phyloP scores from a whole-genome alignment of 108 stramenopile genomes.

The Skeletonema marinoi region DNA sequence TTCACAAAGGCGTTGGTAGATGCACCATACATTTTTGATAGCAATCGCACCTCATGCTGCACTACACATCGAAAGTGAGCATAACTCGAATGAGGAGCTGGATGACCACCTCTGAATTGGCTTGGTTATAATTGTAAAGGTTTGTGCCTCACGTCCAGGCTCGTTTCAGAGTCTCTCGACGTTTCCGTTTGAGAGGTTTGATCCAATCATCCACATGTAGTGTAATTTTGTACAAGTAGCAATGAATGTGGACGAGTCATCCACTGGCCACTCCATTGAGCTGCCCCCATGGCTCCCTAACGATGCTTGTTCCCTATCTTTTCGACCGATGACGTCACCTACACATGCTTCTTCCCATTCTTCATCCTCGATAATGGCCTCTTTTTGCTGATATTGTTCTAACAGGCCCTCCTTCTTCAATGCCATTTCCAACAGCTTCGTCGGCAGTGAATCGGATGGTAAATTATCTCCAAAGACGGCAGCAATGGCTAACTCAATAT shows the following conservation, averaged over 20 bases:
- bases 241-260: constrained; percentile 76
- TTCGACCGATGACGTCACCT: constrained; percentile 52
- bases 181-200: constrained; percentile 59
- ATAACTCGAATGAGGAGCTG: constrained; percentile 75
- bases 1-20: constrained; percentile 59
- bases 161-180: constrained; percentile 62
- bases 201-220: constrained; percentile 73
- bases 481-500: constrained; percentile 70
- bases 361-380: neutral
- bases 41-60: constrained; percentile 70
- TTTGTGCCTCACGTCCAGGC: constrained; percentile 57
- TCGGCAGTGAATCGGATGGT: constrained; percentile 45
- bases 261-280: constrained; percentile 72
- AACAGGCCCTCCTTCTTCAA: constrained; percentile 42
- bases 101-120: constrained; percentile 57
- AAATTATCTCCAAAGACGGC: constrained; percentile 69
- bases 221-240: constrained; percentile 54
- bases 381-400: constrained; percentile 12
- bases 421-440: constrained; percentile 56
- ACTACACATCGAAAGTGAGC: constrained; percentile 81
- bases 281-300: constrained; percentile 72
- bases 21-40: constrained; percentile 39
- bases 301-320: constrained; percentile 64
- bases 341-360: constrained; percentile 52
- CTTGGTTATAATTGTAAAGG: constrained; percentile 64